Percentiles rank a stretch among this genome's conserved stretches.
Evolutionary conservation across 768 basidiomycete species (phyloP).

Genomic region (Lentinula aciculospora): DNA sequence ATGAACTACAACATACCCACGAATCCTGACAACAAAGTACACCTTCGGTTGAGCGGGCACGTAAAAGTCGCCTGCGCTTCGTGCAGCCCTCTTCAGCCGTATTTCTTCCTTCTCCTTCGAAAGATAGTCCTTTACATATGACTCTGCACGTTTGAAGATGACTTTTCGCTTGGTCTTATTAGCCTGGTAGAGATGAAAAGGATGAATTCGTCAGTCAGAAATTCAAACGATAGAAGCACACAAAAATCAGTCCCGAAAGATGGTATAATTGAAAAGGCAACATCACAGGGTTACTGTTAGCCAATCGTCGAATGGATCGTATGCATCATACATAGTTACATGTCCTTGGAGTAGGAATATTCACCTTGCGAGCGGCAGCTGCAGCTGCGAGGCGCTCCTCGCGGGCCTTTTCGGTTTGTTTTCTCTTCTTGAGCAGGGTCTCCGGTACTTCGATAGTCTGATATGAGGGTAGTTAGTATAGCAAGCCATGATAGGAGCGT

Average conservation of each 20-base stretch:
- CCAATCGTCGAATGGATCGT: constrained; percentile 69
- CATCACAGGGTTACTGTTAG: constrained; percentile 74
- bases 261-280: constrained; percentile 78
- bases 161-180: constrained; percentile 90
- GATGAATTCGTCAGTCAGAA: constrained; percentile 4
- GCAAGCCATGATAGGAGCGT: constrained; percentile 18
- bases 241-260: constrained; percentile 82
- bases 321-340: constrained; percentile 67
- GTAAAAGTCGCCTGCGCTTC: constrained; percentile 92
- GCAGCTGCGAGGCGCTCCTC: constrained; percentile 89
- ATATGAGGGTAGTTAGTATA: constrained; percentile 6
- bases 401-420: constrained; percentile 93
- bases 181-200: constrained; percentile 48
- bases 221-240: not conserved
- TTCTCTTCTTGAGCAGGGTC: constrained; percentile 99
- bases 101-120: constrained; percentile 93
- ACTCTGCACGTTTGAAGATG: constrained; percentile 98
- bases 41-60: constrained; percentile 96
- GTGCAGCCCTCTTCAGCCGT: constrained; percentile 88
- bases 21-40: constrained; percentile 95
- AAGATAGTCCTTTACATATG: constrained; percentile 96
- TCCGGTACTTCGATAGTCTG: constrained; percentile 96
- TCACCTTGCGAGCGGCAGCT: constrained; percentile 82
- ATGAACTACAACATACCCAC: constrained; percentile 60
- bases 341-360: constrained; percentile 2